Evolutionary conservation across 2,329 filamentous ascomycete genomes (phyloP), one percentile per base, ranked within the genome.

Genomic region (Aspergillus calidoustus): DNA sequence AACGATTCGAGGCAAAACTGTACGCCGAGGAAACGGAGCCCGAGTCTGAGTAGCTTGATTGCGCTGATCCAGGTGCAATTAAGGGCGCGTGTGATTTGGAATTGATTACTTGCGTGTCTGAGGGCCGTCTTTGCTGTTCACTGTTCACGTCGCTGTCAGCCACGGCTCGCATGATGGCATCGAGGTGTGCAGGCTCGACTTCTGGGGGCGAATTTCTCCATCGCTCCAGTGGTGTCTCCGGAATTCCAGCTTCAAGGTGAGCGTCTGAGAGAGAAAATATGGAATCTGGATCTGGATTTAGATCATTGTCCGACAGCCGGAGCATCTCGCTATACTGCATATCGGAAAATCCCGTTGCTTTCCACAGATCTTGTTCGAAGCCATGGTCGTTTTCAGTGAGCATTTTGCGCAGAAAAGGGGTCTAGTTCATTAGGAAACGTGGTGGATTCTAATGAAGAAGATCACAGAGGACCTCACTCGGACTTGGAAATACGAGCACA

Each of bases 151-250:
- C 28, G 19, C 66, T 65, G 53, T 56, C 53, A 17, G 71, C 64
- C 47, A 87, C 79, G 61, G 85, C 85, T 64, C 83, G 78, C 25
- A 82, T 81, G 71, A 88, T 88, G 74, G 83, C 85, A 31, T 79
- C 82, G 63, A 87, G 74, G 13, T 83, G 80, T 53, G 86, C 86
- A 67, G 85, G 83, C 80, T 88, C 86, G 76, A 86, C 81, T 74
- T 87, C 85, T 30, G 86, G 86, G 34, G 86, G 86, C 64, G 84
- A 87, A 69, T 85, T 79, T 69, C 86, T 81, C 86, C 86, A 88
- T 79, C 86, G 76, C 74, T 88, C 85, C 66, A 88, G 77, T 6
- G 86, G 86, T 13, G 34, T 71, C 84, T 84, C 69, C 86, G n/a
- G 4, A 28, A 9, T 15, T 41, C 13, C 34, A 15, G 15, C 15